Percentiles rank a stretch among this genome's conserved stretches.
phyloP scores from a whole-genome alignment of 768 basidiomycete species.

The Albatrellus ellisii region DNA sequence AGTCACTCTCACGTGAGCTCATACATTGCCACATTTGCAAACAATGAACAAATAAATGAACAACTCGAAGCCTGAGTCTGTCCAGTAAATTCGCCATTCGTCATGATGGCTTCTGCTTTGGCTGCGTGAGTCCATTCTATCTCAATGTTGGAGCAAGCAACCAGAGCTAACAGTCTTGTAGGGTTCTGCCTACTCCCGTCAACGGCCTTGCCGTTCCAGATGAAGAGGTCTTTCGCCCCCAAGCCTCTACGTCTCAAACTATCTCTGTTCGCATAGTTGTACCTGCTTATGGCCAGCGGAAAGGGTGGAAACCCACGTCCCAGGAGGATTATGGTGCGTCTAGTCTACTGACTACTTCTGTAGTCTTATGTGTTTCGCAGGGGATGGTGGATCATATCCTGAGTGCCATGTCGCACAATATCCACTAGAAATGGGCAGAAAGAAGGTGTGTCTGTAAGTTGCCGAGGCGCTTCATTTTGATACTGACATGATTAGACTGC shows the following conservation, averaged over 20 bases:
- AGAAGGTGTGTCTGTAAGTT: constrained; percentile 50
- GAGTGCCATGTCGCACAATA: constrained; percentile 98
- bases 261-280: constrained; percentile 39
- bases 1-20: too few species aligned
- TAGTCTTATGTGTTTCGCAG: constrained; percentile 22
- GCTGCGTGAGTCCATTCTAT: constrained; percentile 51
- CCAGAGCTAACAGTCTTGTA: constrained; percentile 16
- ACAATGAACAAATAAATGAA: not conserved
- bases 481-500: constrained; percentile 41
- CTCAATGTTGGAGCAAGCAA: constrained; percentile 1
- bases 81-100: constrained; percentile 1
- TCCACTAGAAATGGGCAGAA: constrained; percentile 88
- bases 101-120: constrained; percentile 44
- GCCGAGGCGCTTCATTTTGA: not conserved
- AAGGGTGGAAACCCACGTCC: constrained; percentile 75
- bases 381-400: constrained; percentile 80
- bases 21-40: not conserved
- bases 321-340: constrained; percentile 72
- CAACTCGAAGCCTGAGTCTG: not conserved
- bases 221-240: constrained; percentile 35
- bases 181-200: constrained; percentile 56
- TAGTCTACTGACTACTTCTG: constrained; percentile 7
- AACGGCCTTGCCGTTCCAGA: constrained; percentile 39
- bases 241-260: constrained; percentile 21
- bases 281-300: constrained; percentile 79